Conservation (phyloP, 2,329 filamentous ascomycete species). For the Fusarium abutilonis region DNA sequence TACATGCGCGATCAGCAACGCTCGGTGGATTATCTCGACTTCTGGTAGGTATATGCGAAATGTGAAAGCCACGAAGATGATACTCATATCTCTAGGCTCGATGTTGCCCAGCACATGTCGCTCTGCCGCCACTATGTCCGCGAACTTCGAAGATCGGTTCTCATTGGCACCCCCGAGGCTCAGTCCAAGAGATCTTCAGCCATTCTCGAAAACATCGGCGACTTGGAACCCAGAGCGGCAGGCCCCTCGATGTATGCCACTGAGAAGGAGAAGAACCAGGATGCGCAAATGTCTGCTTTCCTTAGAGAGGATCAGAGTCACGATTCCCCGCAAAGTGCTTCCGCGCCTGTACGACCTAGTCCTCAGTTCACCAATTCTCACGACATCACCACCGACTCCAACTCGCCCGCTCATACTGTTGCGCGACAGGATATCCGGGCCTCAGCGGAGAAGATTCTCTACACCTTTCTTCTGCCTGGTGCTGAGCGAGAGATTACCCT, state of each 20-base stretch:
- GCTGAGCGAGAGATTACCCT: conserved; percentile 96
- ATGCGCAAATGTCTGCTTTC: conserved; percentile 91
- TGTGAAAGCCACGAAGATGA: background rate
- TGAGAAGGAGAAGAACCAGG: conserved; percentile 79
- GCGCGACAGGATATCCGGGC: conserved; percentile 89
- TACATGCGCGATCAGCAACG: conserved; percentile 99
- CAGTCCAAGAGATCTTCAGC: conserved; percentile 90
- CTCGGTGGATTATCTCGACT: conserved; percentile 97
- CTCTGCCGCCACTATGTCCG: conserved; percentile 97
- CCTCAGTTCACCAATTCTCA: conserved; percentile 68
- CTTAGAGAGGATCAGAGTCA: conserved; percentile 73
- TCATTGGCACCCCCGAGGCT: conserved; percentile 90
- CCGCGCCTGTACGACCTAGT: conserved; percentile 57
- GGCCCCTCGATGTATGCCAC: conserved; percentile 71
- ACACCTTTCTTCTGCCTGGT: conserved; percentile 94
- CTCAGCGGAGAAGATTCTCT: conserved; percentile 98
- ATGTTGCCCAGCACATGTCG: conserved; percentile 99
- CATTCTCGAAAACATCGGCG: conserved; percentile 77
- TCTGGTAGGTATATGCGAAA: conserved; percentile 74
- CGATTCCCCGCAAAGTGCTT: conserved; percentile 65
- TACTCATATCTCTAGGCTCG: conserved; percentile 73
- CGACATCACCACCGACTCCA: conserved; percentile 76
- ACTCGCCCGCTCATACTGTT: conserved; percentile 84
- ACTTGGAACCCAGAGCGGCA: conserved; percentile 68
- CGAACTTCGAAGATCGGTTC: conserved; percentile 89